phyloP scores from a whole-genome alignment of 106 monocot genomes.

The Acorus gramineus region DNA sequence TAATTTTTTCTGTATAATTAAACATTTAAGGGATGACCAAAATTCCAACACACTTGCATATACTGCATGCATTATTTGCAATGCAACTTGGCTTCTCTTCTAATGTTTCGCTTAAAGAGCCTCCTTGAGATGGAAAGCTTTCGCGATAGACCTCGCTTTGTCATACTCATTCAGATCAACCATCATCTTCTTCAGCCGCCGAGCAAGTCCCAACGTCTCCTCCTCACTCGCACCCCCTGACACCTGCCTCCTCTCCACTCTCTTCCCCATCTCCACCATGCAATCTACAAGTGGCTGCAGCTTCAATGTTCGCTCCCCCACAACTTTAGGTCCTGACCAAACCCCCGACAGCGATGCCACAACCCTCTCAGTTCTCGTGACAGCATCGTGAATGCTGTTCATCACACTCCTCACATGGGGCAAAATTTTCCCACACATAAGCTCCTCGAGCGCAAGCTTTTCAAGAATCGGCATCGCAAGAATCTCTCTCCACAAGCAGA shows the following conservation, averaged over 20 bases:
- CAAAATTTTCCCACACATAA: constrained; percentile 61
- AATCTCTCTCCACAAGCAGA: constrained; percentile 83
- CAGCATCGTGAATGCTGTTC: constrained; percentile 71
- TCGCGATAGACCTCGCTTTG: constrained; percentile 51
- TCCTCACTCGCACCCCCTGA: constrained; percentile 38
- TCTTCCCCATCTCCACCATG: constrained; percentile 54
- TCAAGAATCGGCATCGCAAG: constrained; percentile 54
- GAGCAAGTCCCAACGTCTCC: constrained; percentile 61
- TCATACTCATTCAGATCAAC: constrained; percentile 70
- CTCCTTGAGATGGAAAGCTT: constrained; percentile 55
- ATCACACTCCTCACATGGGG: constrained; percentile 63
- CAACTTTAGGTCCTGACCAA: constrained; percentile 47
- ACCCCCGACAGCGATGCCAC: constrained; percentile 64
- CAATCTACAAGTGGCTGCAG: constrained; percentile 68
- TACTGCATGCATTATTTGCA: too few species aligned
- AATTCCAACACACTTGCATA: too few species aligned
- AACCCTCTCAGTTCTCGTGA: constrained; percentile 74
- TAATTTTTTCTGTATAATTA: too few species aligned
- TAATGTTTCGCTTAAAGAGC: constrained; percentile 26
- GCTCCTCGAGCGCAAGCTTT: constrained; percentile 74
- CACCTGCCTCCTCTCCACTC: constrained; percentile 62
- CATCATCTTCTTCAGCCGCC: constrained; percentile 73
- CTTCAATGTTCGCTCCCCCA: constrained; percentile 36
- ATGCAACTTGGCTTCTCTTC: too few species aligned
- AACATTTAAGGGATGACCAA: too few species aligned